Evolutionary conservation across 2,329 filamentous ascomycete genomes (phyloP), one percentile per base, ranked within the genome.

Genomic region (Colletotrichum orbiculare): DNA sequence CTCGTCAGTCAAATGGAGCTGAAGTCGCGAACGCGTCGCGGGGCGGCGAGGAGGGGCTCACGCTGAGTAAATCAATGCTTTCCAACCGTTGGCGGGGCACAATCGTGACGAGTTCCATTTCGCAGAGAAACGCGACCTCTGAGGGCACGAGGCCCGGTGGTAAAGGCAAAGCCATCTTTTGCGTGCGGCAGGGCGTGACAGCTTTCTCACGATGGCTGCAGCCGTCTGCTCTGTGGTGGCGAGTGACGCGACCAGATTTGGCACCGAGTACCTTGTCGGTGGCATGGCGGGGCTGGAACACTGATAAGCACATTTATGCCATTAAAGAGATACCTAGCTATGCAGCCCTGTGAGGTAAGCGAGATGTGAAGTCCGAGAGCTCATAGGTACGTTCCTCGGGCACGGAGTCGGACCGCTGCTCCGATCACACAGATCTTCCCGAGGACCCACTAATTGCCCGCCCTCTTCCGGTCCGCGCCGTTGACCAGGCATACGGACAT

Each of bases 61-160:
- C 96, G 69, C 91, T 89, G 60, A 99, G 87, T 67, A 99, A 86
- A 71, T 92, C 85, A 68, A 99, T 91, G 70, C 88, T 88, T 70
- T 97, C 94, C 57, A 99, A 89, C 69, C 92, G 88, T 77, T 98
- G 94, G 58, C 96, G 92, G 41, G 96, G 96, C 54, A 98, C 89
- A 25, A 99, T 87, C 0, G 94, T 97, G 60, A 99, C 91, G 73
- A 93, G 87, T 81, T 98, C 95, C 94, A 97, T 98, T 81, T 99
- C 96, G 78, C 94, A 97, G 35, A 98, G 83, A 74, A 98, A 99
- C 54, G 94, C 92, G 49, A 96, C 91, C 81, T 99, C 96, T 69
- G 92, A 85, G 65, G 96, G 93, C 71, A 92, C 91, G 48, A 97
- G 85, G 77, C 81, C 84, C 55, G 77, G 72, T 5, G 82, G 82